Conservation (phyloP, 805 yeast genomes). For the Teunomyces lycoperdinae region DNA sequence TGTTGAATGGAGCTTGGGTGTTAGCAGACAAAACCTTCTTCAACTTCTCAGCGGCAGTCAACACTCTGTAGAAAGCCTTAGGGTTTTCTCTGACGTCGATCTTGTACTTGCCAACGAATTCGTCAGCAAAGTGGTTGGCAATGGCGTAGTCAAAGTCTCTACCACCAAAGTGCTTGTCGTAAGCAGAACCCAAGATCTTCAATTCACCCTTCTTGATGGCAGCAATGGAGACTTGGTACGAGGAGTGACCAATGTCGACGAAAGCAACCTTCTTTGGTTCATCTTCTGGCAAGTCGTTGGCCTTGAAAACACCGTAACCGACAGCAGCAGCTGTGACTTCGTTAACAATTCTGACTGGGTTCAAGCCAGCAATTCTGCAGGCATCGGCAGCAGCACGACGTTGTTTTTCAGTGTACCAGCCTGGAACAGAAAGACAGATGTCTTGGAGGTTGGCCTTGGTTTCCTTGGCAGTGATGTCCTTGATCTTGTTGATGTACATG, state of each 20-base stretch:
- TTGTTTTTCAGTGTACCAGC: constrained; percentile 95
- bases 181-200: constrained; percentile 87
- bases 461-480: constrained; percentile 74
- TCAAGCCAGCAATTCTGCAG: constrained; percentile 90
- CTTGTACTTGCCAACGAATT: constrained; percentile 88
- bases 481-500: constrained; percentile 91
- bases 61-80: constrained; percentile 91
- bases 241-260: constrained; percentile 95
- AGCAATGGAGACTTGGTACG: constrained; percentile 85
- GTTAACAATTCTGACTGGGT: constrained; percentile 97
- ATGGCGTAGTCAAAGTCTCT: constrained; percentile 93
- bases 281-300: constrained; percentile 89
- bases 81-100: constrained; percentile 88
- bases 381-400: constrained; percentile 97
- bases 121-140: constrained; percentile 91
- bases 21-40: constrained; percentile 97
- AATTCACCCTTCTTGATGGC: constrained; percentile 95
- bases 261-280: constrained; percentile 87
- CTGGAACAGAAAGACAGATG: constrained; percentile 92
- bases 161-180: constrained; percentile 97
- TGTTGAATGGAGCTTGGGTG: constrained; percentile 87
- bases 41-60: constrained; percentile 86
- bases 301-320: constrained; percentile 97
- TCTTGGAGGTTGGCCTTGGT: constrained; percentile 80
- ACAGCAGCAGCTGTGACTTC: constrained; percentile 99